Percentiles rank a stretch among this genome's conserved stretches.
Conservation (phyloP, 2,329 filamentous ascomycete species). For the Aureobasidium sp. region DNA sequence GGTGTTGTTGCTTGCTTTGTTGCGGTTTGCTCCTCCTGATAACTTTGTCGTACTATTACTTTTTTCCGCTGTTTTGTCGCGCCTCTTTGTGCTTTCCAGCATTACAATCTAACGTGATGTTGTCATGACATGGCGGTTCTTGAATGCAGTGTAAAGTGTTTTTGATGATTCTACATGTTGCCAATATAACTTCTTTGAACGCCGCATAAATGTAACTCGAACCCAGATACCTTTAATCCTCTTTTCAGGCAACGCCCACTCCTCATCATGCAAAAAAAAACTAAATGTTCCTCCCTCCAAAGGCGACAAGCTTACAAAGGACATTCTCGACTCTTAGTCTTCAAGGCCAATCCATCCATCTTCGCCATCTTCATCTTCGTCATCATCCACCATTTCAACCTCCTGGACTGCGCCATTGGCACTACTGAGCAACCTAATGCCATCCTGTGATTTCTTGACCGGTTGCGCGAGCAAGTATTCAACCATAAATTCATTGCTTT, state of each 20-base stretch:
- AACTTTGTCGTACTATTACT: neutral
- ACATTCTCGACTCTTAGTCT: neutral
- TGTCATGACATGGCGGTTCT: too few species aligned
- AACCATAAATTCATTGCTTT: conserved; percentile 83
- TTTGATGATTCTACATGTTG: too few species aligned
- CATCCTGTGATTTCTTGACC: neutral
- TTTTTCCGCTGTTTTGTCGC: neutral
- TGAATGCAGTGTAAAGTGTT: too few species aligned
- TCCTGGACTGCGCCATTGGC: neutral
- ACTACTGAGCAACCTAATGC: neutral
- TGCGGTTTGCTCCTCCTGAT: neutral
- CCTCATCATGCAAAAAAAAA: too few species aligned
- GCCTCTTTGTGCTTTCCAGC: neutral
- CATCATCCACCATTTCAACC: conserved; percentile 14
- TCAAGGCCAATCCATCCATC: conserved; percentile 17
- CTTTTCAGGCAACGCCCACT: too few species aligned
- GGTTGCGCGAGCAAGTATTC: conserved; percentile 61
- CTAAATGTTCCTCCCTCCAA: too few species aligned
- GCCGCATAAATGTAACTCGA: too few species aligned
- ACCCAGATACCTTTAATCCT: too few species aligned
- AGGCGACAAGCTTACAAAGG: too few species aligned
- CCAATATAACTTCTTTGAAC: too few species aligned
- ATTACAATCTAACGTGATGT: neutral
- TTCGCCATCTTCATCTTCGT: conserved; percentile 9
- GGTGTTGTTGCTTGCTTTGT: neutral